Base-by-base conservation (phyloP, 108 stramenopile species). In the Pseudonitzschia delicatissima region DNA sequence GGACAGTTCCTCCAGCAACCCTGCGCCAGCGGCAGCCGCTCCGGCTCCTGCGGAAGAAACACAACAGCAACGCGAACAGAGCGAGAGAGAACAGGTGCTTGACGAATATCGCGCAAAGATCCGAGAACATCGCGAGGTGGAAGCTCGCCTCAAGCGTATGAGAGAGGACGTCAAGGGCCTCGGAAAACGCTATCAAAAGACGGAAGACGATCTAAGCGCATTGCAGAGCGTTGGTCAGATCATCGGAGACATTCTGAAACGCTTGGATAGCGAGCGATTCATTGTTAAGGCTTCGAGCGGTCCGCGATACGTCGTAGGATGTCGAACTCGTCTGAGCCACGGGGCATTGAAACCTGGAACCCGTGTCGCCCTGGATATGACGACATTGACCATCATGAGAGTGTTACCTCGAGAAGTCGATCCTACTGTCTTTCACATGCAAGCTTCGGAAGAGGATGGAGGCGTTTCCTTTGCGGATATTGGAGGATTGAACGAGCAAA, bases 351-450 rank as follows among this genome's bases (percentile, higher is more conserved):
- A 93, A 80, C 87, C 96, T 13, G 97, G 99, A 39, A 96, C 94
- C n/a, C 79, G 99, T 9, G 97, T 98, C 5, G 91, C 96, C 4
- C 74, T 99, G 60, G 97, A 99, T 75, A 97, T 98, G 97, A 98
- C 97, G n/a, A 99, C 97, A n/a, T 73, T 99, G 49, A 99, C 99
- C 34, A 98, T 99, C 71, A 99, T 99, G 99, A 79, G 97, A 50
- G 77, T 95, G 26, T 77, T 99, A 57, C 98, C 98, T 9, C 81
- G 98, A 42, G 97, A 99, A 73, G 98, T 99, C 27, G 99, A 99
- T 65, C 99, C 97, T 6, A 97, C 95, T 28, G 99, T 99, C 36
- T 99, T 95, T 80, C 93, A 96, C 78, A 99, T 99, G 99, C 94
- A 98, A 72, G 86, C 81, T 36, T 71, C 67, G 0, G 91, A 95